Base-by-base conservation (phyloP, 306 rosid genomes). In the Cucumis hystrix region DNA sequence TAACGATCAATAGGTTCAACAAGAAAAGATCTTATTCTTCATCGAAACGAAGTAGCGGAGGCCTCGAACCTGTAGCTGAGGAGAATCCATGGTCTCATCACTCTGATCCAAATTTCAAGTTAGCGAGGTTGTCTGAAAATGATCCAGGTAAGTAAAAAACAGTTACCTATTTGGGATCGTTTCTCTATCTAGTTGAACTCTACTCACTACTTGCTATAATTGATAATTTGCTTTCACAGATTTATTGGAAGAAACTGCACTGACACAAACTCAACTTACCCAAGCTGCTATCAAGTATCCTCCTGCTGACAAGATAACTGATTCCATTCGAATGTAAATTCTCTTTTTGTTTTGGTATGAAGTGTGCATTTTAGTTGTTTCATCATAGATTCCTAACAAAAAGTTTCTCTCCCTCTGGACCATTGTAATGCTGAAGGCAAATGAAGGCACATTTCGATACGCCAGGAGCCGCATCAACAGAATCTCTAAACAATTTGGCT, bases 231-330 rank as follows among this genome's bases (percentile, higher is more conserved):
- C 72, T 70, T 80, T 84, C 83, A 82, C 91, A 92, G 98, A 92
- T 75, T 80, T 90, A 21, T 69, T 92, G 52, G 89, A 88, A 85
- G 96, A 92, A 83, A 94, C 97, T 75, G 97, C 88, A 64, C 89
- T 82, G 10, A 86, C 98, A 1, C 97, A 89, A 83, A 94, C 93
- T 65, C 72, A 65, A 65, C 51, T 33, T 10, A 37, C 72, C 18
- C 98, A 85, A 78, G 85, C 39, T 15, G 83, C 82, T 6, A 23
- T 80, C 55, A 83, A 43, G 68, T 57, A 87, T 57, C 80, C 66
- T 39, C 84, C 86, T 4, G 56, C 74, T 80, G 97, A 90, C 84
- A 80, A 80, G 80, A 81, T 91, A 41, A 89, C 97, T 15, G 87
- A 87, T 81, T 86, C 92, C 23, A 88, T 92, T 77, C 85, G 85